Conservation (phyloP, 1,139 yeast genomes). For the Debaryomycetaceae sp. region DNA sequence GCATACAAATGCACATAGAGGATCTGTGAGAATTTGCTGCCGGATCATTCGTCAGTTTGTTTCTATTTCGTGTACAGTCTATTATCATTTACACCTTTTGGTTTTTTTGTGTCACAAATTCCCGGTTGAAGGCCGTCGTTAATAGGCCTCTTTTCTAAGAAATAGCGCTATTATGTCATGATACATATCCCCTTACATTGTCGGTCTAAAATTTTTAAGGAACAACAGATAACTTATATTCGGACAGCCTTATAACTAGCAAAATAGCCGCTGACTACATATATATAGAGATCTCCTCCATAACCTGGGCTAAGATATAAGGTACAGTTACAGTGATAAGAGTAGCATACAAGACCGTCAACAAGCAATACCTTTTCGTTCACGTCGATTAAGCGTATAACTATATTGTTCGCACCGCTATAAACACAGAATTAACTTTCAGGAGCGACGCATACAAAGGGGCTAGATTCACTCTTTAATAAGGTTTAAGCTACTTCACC, state of each 20-base stretch:
- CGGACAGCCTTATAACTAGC: background rate
- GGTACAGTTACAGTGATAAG: too few relatives aligned
- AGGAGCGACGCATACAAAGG: too few relatives aligned
- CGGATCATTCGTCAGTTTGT: background rate
- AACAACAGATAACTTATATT: background rate
- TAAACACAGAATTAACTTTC: too few relatives aligned
- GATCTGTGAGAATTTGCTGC: background rate
- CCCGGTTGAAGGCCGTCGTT: background rate
- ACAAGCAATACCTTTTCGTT: too few relatives aligned
- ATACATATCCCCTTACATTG: constrained; percentile 1
- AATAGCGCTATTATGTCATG: background rate
- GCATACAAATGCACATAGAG: too few relatives aligned
- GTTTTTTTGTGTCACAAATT: background rate
- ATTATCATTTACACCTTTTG: background rate
- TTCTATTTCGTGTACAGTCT: background rate
- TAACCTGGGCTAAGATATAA: too few relatives aligned
- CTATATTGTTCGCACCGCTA: too few relatives aligned
- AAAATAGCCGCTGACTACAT: background rate
- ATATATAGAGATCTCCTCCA: background rate
- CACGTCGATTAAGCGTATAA: too few relatives aligned
- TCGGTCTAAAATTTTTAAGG: background rate
- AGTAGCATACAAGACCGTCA: too few relatives aligned
- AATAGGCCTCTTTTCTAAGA: background rate
- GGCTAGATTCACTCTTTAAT: background rate
- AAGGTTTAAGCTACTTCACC: background rate